Percentiles rank a stretch among this genome's conserved stretches.
These are phyloP conservation scores for Solanum hybrid DNA, from an alignment of 305 asterid genomes.

Conservation along the genomic window DNA sequence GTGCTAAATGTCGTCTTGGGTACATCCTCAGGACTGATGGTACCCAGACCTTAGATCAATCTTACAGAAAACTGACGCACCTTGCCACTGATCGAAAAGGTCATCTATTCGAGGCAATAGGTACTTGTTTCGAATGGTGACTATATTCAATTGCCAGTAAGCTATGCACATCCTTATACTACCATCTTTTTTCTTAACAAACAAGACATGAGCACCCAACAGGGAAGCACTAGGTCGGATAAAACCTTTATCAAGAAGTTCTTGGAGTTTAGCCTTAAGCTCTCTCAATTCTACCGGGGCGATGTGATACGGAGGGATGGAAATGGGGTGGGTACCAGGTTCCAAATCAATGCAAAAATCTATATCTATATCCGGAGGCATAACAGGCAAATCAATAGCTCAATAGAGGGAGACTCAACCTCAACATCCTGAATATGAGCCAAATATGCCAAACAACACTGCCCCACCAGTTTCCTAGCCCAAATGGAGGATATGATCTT, in stretches of 20 bases:
- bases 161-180: not conserved
- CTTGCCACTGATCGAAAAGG: not conserved
- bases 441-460: not conserved
- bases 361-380: not conserved
- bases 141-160: not conserved
- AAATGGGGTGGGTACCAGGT: not conserved
- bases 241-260: not conserved
- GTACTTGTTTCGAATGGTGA: not conserved
- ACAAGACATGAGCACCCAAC: not conserved
- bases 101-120: not conserved
- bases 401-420: not conserved
- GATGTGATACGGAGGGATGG: not conserved
- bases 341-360: not conserved
- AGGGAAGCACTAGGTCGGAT: not conserved
- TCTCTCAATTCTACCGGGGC: not conserved
- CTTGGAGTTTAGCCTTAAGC: not conserved
- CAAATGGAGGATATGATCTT: not conserved
- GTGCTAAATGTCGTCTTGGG: not conserved
- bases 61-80: not conserved
- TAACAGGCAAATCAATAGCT: not conserved
- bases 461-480: not conserved
- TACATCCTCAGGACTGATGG: not conserved
- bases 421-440: not conserved
- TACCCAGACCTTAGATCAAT: not conserved
- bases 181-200: not conserved